Conservation (phyloP, 768 basidiomycete genomes). For the Rhizopogon vesiculosus region DNA sequence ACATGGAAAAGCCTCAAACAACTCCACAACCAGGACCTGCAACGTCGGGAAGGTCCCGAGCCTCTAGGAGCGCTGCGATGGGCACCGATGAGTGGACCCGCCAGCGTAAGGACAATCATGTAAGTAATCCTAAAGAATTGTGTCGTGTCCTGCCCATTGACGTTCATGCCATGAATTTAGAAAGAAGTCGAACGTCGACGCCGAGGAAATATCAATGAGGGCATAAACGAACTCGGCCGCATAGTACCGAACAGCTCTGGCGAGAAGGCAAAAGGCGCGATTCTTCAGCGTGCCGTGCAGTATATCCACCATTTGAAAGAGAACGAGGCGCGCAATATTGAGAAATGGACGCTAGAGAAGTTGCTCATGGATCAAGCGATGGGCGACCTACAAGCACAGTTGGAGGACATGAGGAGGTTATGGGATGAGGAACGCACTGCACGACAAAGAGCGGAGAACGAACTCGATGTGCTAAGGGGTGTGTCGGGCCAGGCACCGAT, state of each 20-base stretch:
- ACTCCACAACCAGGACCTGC: slow-evolving; percentile 24
- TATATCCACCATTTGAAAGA: slow-evolving; percentile 92
- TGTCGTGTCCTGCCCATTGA: background rate
- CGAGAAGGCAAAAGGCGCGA: slow-evolving; percentile 86
- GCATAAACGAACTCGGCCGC: slow-evolving; percentile 86
- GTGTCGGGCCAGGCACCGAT: slow-evolving; percentile 13
- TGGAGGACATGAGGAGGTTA: slow-evolving; percentile 75
- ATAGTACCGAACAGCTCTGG: slow-evolving; percentile 87
- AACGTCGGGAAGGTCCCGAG: slow-evolving; percentile 37
- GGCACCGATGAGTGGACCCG: slow-evolving; percentile 76
- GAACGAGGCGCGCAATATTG: slow-evolving; percentile 86
- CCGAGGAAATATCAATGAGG: slow-evolving; percentile 93
- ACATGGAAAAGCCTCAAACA: slow-evolving; percentile 17
- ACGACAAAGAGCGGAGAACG: slow-evolving; percentile 57
- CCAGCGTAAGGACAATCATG: slow-evolving; percentile 81
- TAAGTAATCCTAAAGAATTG: slow-evolving; percentile 27
- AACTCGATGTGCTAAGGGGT: slow-evolving; percentile 53
- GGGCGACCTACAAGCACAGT: slow-evolving; percentile 79
- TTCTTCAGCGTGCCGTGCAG: slow-evolving; percentile 82
- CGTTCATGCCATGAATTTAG: slow-evolving; percentile 36
- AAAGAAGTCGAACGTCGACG: slow-evolving; percentile 98
- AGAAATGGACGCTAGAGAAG: slow-evolving; percentile 93
- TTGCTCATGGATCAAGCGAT: slow-evolving; percentile 89
- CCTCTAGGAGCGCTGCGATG: slow-evolving; percentile 56
- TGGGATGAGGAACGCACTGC: slow-evolving; percentile 75